Conservation (phyloP, 257 asterid species). For the Henckelia pumila region DNA sequence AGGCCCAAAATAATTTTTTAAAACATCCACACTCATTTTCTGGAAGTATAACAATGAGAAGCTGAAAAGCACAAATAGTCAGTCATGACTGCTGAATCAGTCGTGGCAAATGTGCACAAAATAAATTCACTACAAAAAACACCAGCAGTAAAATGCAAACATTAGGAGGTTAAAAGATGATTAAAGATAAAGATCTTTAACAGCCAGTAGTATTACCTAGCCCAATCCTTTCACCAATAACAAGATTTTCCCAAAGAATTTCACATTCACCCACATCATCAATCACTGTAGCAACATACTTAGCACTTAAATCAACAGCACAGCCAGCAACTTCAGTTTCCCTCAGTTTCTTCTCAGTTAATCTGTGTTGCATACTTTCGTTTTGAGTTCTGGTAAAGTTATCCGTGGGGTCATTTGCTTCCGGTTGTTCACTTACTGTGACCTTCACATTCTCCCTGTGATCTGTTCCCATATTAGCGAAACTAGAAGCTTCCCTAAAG, state of each 20-base stretch:
- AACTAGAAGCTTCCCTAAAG: conserved; percentile 31
- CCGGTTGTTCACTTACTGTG: conserved; percentile 32
- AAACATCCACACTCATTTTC: conserved; percentile 12
- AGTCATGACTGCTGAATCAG: conserved; percentile 11
- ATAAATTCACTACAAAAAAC: conserved; percentile 4
- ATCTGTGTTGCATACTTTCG: conserved; percentile 35
- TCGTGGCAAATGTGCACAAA: conserved; percentile 8
- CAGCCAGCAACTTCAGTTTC: conserved; percentile 44
- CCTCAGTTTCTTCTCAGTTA: conserved; percentile 33
- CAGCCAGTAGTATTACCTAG: conserved; percentile 59
- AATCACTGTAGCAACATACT: conserved; percentile 56
- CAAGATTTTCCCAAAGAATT: conserved; percentile 98
- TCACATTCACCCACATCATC: conserved; percentile 98
- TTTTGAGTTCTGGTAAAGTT: conserved; percentile 32
- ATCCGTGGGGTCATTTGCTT: conserved; percentile 27
- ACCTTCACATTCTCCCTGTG: conserved; percentile 30
- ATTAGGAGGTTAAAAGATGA: conserved; percentile 14
- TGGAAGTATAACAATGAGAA: conserved; percentile 25
- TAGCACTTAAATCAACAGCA: conserved; percentile 35
- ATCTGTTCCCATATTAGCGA: conserved; percentile 36
- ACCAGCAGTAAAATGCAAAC: conserved; percentile 7
- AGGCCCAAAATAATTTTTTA: conserved; percentile 7
- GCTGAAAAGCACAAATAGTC: conserved; percentile 2
- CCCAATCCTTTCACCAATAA: conserved; percentile 94
- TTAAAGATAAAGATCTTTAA: conserved; percentile 12